phyloP scores from a whole-genome alignment of 2,329 filamentous ascomycete genomes.

The Hawksworthiomyces lignivorus region DNA sequence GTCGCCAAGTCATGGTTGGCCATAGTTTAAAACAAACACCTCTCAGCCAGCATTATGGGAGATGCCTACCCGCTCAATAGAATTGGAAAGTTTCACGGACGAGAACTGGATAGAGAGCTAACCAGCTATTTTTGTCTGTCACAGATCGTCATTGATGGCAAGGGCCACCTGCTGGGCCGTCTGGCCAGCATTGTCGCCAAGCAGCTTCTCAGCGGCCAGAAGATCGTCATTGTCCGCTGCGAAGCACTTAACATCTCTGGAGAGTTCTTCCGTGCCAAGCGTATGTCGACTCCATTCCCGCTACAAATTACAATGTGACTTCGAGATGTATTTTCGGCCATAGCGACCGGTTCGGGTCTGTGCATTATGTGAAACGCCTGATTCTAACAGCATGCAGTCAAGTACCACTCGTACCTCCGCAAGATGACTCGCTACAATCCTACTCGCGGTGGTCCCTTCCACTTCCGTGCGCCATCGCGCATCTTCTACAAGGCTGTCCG shows the following conservation, averaged over 20 bases:
- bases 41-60: too few relatives aligned
- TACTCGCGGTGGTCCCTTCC: constrained; percentile 98
- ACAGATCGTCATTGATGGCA: constrained; percentile 98
- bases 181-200: constrained; percentile 97
- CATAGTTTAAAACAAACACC: too few relatives aligned
- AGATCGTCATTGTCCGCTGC: constrained; percentile 98
- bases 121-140: constrained; percentile 16
- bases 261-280: constrained; percentile 99
- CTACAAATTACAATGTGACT: too few relatives aligned
- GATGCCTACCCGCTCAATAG: too few relatives aligned
- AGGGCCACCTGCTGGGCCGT: constrained; percentile 99
- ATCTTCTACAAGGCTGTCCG: constrained; percentile 99
- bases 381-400: constrained; percentile 79
- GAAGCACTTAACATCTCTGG: constrained; percentile 99
- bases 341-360: too few relatives aligned
- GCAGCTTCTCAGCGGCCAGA: constrained; percentile 98
- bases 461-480: constrained; percentile 97
- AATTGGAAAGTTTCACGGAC: too few relatives aligned
- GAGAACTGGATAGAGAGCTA: too few relatives aligned
- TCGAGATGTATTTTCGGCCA: too few relatives aligned
- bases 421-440: constrained; percentile 99
- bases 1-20: too few relatives aligned
- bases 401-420: constrained; percentile 99
- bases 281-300: too few relatives aligned
- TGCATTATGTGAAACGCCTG: too few relatives aligned